phyloP scores from a whole-genome alignment of 768 basidiomycete species.

The Lactarius tabidus region DNA sequence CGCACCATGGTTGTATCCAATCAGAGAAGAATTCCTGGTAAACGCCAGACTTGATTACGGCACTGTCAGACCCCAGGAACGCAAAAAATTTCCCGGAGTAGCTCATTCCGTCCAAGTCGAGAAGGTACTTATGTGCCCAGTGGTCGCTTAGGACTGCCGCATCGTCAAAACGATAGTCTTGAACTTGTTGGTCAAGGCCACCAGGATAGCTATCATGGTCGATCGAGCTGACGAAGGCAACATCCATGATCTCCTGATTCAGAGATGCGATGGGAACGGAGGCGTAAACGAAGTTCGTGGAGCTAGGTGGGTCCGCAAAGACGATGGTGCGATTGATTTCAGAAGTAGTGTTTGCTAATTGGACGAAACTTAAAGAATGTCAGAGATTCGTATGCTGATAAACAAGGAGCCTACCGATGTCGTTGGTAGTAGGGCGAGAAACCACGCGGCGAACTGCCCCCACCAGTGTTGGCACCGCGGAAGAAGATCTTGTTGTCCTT shows the following conservation, averaged over 20 bases:
- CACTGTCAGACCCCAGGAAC: conserved; percentile 82
- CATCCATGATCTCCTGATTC: conserved; percentile 82
- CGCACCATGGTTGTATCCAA: conserved; percentile 88
- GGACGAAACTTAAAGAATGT: conserved; percentile 51
- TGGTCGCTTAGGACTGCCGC: conserved; percentile 78
- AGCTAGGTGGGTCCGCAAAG: conserved; percentile 61
- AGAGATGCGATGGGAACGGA: conserved; percentile 54
- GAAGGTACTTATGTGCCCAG: conserved; percentile 88
- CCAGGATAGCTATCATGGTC: conserved; percentile 70
- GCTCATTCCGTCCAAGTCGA: conserved; percentile 94
- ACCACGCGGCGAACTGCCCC: conserved; percentile 81
- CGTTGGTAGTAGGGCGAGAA: conserved; percentile 82
- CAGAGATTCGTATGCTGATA: conserved; percentile 17
- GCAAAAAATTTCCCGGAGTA: conserved; percentile 90
- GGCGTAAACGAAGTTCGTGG: conserved; percentile 56
- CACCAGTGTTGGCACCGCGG: conserved; percentile 95
- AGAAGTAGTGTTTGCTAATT: conserved; percentile 63
- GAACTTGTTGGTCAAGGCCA: conserved; percentile 60
- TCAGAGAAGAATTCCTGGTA: conserved; percentile 89
- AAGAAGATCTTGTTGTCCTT: conserved; percentile 90
- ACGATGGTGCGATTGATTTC: conserved; percentile 56
- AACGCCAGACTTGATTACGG: conserved; percentile 84
- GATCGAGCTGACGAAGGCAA: conserved; percentile 77
- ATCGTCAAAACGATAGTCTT: conserved; percentile 64
- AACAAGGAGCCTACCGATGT: conserved; percentile 53